Base-by-base conservation (phyloP, 225 moss, liverwort and hornwort species). In the Rhytidiadelphus loreus region DNA sequence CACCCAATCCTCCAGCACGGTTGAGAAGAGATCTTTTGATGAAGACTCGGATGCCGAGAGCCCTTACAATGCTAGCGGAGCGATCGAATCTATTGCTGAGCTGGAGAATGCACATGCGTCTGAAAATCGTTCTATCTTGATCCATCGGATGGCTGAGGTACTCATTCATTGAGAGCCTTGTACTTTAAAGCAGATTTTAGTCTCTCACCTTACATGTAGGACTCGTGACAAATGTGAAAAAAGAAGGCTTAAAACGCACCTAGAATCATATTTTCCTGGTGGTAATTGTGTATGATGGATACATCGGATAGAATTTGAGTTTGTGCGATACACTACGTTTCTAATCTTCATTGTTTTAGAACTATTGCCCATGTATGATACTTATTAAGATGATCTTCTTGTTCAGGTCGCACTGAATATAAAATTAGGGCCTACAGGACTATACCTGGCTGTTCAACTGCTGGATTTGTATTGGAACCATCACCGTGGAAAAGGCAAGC, bases 141-240 rank as follows among this genome's bases (percentile, higher is more conserved):
- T 96, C 80, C 91, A 96, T 82, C 96, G 87, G 73, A 95, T 96
- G 96, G 96, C 96, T 82, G 91, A 95, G 92, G 96, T 96, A 89
- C 77, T 61, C 22, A 52, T 28, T 80, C 58, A 28, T 87, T 57
- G 23, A 85, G 69, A 86, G 68, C 56, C 69, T 90, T 57, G 52
- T 86, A 76, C 81, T 85, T 73, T 59, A 74, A 80, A 53, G n/a
- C 80, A 62, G 43, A 52, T 83, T 87, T 53, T 32, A 55, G 64
- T 55, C 74, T 33, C 63, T 88, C 43, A 26, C 82, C 61, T 62
- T 63, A 73, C 33, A 28, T 62, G 43, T 56, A 83, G 75, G 64
- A 55, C 76, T 83, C 21, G 55, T 65, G 56, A 88, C 43, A 64
- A 75, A 13, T 75, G 29, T 77, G 66, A 50, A 77, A 68, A 68